phyloP scores from a whole-genome alignment of 2,329 filamentous ascomycete genomes.

The Trichoderma atrobrunneum region DNA sequence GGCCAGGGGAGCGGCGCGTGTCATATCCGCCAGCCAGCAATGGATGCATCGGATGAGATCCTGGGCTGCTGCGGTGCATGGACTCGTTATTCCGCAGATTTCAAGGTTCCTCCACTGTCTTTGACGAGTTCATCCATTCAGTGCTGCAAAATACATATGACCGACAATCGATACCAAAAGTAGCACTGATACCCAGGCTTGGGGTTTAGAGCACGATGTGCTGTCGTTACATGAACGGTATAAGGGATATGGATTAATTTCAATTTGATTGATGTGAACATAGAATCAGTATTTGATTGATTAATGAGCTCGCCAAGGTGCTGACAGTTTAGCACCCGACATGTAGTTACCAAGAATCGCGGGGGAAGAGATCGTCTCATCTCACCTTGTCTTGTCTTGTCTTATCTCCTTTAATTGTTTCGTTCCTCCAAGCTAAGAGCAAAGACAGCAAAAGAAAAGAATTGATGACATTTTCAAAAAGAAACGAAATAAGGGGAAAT shows the following conservation, averaged over 20 bases:
- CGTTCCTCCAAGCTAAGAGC: not conserved
- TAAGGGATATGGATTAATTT: not conserved
- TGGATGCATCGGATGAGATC: not conserved
- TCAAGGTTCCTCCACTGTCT: not conserved
- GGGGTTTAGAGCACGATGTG: not conserved
- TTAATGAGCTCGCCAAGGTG: not conserved
- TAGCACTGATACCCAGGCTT: not conserved
- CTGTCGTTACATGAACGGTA: not conserved
- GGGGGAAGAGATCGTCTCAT: not conserved
- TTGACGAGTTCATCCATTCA: not conserved
- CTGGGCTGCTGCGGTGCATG: not conserved
- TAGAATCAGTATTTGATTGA: too few relatives aligned
- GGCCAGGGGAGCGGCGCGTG: slow-evolving; percentile 4
- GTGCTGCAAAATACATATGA: not conserved
- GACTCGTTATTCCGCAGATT: not conserved
- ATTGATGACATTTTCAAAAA: not conserved
- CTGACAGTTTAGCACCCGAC: not conserved
- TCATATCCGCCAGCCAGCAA: not conserved
- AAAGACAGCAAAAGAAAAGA: not conserved
- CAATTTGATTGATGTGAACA: too few relatives aligned
- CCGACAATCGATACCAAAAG: not conserved
- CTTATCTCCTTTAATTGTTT: not conserved
- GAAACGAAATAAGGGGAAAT: not conserved
- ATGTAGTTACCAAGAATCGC: not conserved
- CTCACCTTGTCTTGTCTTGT: not conserved